These are phyloP conservation scores for Tuber brumale DNA, from an alignment of 495 filamentous ascomycete species.

Conservation along the genomic window DNA sequence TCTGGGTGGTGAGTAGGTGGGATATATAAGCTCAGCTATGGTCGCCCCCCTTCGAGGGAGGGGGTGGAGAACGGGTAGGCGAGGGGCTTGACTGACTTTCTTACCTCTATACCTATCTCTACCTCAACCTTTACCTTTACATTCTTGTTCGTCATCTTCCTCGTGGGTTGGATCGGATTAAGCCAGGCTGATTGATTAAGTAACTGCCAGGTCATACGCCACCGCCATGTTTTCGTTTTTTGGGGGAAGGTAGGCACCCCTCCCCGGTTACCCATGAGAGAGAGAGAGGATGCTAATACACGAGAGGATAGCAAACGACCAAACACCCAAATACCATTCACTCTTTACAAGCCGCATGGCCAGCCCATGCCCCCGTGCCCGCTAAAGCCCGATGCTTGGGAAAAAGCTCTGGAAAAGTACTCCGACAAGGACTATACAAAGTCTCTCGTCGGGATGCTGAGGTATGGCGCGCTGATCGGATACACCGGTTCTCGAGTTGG, in stretches of 20 bases:
- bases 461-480: slow-evolving; percentile 2
- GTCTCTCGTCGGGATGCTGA: slow-evolving; percentile 1
- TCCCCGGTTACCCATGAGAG: background rate
- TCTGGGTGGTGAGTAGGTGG: background rate
- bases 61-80: background rate
- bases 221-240: background rate
- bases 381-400: slow-evolving; percentile 3
- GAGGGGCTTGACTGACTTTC: background rate
- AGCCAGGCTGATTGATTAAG: background rate
- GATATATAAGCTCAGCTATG: background rate
- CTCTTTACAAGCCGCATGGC: background rate
- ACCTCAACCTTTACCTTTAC: background rate
- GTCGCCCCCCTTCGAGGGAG: background rate
- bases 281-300: background rate
- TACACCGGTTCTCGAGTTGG: background rate
- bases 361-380: background rate
- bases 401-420: background rate
- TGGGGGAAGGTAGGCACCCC: background rate
- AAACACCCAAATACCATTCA: background rate
- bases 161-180: background rate
- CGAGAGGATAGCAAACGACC: background rate
- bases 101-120: background rate
- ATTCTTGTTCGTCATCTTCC: background rate
- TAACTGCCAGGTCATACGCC: background rate
- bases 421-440: background rate